Conservation (phyloP, 2,329 filamentous ascomycete genomes). For the Claviceps arundinis region DNA sequence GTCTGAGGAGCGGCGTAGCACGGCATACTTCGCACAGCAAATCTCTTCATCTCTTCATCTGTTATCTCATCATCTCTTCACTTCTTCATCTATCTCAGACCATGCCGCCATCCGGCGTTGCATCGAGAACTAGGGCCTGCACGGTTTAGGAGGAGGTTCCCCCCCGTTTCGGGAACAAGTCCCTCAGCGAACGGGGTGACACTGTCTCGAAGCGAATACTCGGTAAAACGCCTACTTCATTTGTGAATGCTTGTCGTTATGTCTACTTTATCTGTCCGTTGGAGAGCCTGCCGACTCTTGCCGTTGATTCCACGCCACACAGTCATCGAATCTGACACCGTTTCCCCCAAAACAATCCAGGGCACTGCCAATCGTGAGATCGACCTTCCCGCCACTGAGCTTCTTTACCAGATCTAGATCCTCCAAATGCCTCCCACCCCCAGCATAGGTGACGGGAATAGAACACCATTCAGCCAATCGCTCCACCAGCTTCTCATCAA, state of each 20-base stretch:
- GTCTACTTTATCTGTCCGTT: not conserved
- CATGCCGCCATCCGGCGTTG: not conserved
- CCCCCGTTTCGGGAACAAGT: not conserved
- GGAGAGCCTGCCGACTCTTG: constrained; percentile 14
- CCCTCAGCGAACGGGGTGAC: constrained; percentile 2
- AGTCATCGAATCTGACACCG: constrained; percentile 78
- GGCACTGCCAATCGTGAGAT: constrained; percentile 92
- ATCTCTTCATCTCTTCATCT: not conserved
- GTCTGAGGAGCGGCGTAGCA: not conserved
- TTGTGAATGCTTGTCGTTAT: too few species aligned
- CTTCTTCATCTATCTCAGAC: not conserved
- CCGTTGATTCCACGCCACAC: constrained; percentile 68
- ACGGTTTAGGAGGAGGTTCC: too few species aligned
- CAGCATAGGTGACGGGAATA: constrained; percentile 92
- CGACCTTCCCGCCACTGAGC: constrained; percentile 68
- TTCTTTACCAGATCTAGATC: constrained; percentile 73
- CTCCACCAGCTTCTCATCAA: constrained; percentile 73
- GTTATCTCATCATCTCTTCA: not conserved
- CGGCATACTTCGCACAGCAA: not conserved
- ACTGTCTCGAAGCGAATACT: not conserved
- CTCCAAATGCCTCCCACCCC: constrained; percentile 69
- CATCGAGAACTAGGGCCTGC: not conserved
- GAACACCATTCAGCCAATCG: constrained; percentile 72
- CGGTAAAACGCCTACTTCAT: not conserved
- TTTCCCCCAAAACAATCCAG: constrained; percentile 89